Conservation (phyloP, 2,329 filamentous ascomycete genomes). For the Aspergillus pseudoglaucus region DNA sequence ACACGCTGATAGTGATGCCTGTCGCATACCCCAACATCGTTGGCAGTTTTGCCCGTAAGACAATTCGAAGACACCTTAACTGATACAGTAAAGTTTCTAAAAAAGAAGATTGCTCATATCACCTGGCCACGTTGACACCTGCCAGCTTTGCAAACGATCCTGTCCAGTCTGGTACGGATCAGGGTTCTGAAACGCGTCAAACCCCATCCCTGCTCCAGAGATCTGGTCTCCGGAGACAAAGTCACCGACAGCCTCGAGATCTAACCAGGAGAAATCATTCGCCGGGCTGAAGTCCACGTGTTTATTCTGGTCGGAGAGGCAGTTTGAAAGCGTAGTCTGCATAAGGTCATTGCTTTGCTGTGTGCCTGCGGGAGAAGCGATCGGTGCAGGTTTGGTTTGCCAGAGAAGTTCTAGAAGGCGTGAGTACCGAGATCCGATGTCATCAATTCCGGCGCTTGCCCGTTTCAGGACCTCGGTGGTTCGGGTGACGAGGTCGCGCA, state of each 20-base stretch:
- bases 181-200: conserved; percentile 30
- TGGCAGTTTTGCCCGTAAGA: too few relatives aligned
- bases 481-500: conserved; percentile 52
- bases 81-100: conserved; percentile 6
- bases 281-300: conserved; percentile 40
- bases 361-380: conserved; percentile 17
- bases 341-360: conserved; percentile 27
- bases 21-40: neutral
- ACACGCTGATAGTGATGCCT: neutral
- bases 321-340: conserved; percentile 23
- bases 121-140: conserved; percentile 33
- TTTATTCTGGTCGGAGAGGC: conserved; percentile 28
- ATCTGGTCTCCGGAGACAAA: conserved; percentile 46
- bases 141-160: conserved; percentile 31
- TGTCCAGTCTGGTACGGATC: conserved; percentile 24
- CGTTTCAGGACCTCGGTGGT: conserved; percentile 55
- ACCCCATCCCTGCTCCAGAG: conserved; percentile 25
- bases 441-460: conserved; percentile 52
- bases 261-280: conserved; percentile 57
- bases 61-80: too few relatives aligned
- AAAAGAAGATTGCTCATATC: conserved; percentile 36
- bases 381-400: conserved; percentile 39
- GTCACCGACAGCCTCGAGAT: conserved; percentile 54
- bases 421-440: conserved; percentile 57
- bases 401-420: conserved; percentile 55